phyloP scores from a whole-genome alignment of 352 stramenopile genomes.

The Globisporangium spiculum region DNA sequence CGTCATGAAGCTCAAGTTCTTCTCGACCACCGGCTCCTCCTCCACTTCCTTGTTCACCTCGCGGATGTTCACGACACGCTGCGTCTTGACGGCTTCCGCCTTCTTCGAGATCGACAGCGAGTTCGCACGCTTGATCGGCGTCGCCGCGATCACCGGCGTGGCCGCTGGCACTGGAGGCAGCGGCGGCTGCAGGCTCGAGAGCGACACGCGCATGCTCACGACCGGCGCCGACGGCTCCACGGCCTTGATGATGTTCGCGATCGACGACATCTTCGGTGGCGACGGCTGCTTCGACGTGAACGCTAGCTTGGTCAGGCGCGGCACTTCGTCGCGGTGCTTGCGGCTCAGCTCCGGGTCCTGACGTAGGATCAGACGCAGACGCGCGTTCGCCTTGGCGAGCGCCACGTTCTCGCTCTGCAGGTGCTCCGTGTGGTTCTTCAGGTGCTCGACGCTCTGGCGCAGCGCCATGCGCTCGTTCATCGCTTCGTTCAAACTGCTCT shows the following conservation, averaged over 20 bases:
- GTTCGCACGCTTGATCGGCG: conserved; percentile 63
- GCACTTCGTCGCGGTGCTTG: conserved; percentile 83
- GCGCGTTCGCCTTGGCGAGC: conserved; percentile 81
- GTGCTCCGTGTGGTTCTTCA: conserved; percentile 73
- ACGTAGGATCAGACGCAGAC: conserved; percentile 76
- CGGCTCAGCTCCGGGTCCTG: conserved; percentile 83
- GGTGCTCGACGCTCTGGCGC: conserved; percentile 66
- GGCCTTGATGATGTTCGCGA: conserved; percentile 40
- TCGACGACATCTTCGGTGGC: conserved; percentile 40
- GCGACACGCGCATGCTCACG: conserved; percentile 43
- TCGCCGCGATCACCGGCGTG: conserved; percentile 21
- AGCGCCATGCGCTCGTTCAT: conserved; percentile 70
- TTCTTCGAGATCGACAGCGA: conserved; percentile 55
- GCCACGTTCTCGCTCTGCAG: conserved; percentile 82
- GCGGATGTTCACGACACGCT: conserved; percentile 78
- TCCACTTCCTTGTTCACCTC: conserved; percentile 31
- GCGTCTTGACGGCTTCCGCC: conserved; percentile 52
- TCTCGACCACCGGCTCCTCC: conserved; percentile 14
- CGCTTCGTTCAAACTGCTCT: conserved; percentile 66
- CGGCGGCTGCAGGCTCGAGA: conserved; percentile 48
- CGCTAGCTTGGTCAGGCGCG: conserved; percentile 77
- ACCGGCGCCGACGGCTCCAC: conserved; percentile 34
- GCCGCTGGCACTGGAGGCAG: conserved; percentile 27
- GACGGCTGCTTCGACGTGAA: conserved; percentile 64
- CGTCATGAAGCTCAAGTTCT: conserved; percentile 32